Conservation (phyloP, 164 flowering plant genomes). For the Vitis riparia region DNA sequence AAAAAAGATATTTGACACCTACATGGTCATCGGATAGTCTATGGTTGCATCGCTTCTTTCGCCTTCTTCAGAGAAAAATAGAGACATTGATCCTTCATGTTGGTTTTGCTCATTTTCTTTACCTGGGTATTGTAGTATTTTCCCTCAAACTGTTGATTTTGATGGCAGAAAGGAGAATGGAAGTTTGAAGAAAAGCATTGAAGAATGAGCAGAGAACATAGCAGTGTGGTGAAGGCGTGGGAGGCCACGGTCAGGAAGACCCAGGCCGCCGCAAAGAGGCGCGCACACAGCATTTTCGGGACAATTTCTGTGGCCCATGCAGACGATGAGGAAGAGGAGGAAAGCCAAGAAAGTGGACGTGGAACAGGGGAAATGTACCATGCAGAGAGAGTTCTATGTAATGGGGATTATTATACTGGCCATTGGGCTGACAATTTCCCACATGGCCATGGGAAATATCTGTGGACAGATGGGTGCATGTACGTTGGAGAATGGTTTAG, state of each 20-base stretch:
- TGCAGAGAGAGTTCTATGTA: slow-evolving; percentile 61
- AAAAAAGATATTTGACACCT: no score
- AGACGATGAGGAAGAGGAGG: slow-evolving; percentile 32
- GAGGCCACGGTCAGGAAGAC: slow-evolving; percentile 71
- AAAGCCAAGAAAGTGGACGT: not conserved
- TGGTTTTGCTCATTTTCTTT: not conserved
- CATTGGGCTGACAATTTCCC: slow-evolving; percentile 75
- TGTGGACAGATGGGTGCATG: slow-evolving; percentile 96
- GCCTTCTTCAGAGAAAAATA: slow-evolving; percentile 10
- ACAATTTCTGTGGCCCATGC: slow-evolving; percentile 50
- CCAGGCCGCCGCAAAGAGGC: slow-evolving; percentile 67
- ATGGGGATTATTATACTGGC: slow-evolving; percentile 88
- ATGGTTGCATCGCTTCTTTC: slow-evolving; percentile 18
- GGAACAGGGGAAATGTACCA: slow-evolving; percentile 38
- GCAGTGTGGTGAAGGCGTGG: slow-evolving; percentile 62
- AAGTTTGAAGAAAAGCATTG: not conserved
- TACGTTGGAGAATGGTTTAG: slow-evolving; percentile 82
- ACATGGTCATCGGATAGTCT: not conserved
- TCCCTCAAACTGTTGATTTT: not conserved
- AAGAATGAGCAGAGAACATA: slow-evolving; percentile 45
- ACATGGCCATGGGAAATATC: slow-evolving; percentile 77
- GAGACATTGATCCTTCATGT: not conserved
- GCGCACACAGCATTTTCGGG: slow-evolving; percentile 59
- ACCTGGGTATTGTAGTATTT: slow-evolving; percentile 10
- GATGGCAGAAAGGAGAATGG: not conserved